A percentile compares a stretch with the other conserved stretches of the same genome.
Evolutionary conservation across 495 filamentous ascomycete species (phyloP).

Genomic region (Penicillium malachiteum): DNA sequence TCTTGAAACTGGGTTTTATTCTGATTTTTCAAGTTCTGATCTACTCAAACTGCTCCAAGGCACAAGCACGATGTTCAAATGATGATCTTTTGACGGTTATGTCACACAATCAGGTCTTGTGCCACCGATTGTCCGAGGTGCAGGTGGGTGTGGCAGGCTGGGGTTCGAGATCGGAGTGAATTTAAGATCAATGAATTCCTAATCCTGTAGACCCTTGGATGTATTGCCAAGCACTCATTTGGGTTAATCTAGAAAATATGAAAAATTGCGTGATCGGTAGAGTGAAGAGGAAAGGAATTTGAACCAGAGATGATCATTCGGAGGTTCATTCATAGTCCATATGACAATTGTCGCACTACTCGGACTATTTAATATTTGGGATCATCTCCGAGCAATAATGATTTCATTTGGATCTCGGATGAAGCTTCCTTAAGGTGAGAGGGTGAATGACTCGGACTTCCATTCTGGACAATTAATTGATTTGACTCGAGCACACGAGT

Average conservation of each 20-base stretch:
- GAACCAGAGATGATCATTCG: neutral
- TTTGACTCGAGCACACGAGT: neutral
- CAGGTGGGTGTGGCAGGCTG: too few species aligned
- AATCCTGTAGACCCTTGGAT: too few species aligned
- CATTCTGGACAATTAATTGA: neutral
- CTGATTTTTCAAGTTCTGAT: too few species aligned
- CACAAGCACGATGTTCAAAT: too few species aligned
- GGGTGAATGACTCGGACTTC: too few species aligned
- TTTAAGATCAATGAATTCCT: too few species aligned
- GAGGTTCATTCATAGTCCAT: neutral
- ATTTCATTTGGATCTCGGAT: neutral
- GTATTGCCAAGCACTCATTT: neutral
- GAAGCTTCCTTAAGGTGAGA: neutral
- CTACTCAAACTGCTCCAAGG: too few species aligned
- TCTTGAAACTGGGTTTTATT: neutral
- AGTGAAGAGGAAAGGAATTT: neutral
- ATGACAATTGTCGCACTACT: neutral
- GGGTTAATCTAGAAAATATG: too few species aligned
- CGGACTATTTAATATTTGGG: neutral
- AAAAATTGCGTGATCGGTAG: too few species aligned
- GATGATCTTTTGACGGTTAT: neutral
- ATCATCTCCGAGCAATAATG: neutral
- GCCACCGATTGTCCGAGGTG: neutral
- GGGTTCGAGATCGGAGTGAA: neutral
- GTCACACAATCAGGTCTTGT: conserved; percentile 14